These are phyloP conservation scores for Apiospora marii DNA, from an alignment of 2,329 filamentous ascomycete species.

Conservation along the genomic window DNA sequence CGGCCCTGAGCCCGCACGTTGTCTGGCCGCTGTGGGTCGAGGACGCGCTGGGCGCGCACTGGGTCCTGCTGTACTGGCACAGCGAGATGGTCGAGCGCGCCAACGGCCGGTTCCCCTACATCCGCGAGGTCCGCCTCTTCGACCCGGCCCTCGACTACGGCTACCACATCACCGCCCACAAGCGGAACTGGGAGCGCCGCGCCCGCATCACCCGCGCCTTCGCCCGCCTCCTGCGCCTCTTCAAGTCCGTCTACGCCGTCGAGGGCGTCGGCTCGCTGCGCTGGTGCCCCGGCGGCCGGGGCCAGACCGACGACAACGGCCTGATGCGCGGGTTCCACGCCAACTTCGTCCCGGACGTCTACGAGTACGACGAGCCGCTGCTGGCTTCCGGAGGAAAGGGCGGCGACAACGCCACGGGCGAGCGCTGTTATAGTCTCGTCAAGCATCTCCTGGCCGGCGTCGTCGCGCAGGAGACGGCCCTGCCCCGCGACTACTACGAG, in stretches of 20 bases:
- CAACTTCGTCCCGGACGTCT: background rate
- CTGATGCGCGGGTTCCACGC: background rate
- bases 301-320: background rate
- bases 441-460: background rate
- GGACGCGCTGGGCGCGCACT: constrained; percentile 20
- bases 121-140: background rate
- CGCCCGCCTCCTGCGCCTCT: background rate
- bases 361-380: constrained; percentile 1
- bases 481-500: background rate
- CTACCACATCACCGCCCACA: background rate
- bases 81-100: background rate
- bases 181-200: background rate
- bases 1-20: background rate
- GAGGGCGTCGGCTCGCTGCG: background rate
- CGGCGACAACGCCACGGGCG: background rate
- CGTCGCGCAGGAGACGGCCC: background rate
- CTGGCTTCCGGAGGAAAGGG: background rate
- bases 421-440: background rate
- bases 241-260: background rate
- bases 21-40: constrained; percentile 22
- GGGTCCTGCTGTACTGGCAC: constrained; percentile 22
- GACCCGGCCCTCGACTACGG: constrained; percentile 10
- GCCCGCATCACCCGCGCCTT: background rate
- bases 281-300: background rate
- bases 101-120: background rate